Evolutionary conservation across 2,329 filamentous ascomycete species (phyloP).

Genomic region (Xylaria sp.): DNA sequence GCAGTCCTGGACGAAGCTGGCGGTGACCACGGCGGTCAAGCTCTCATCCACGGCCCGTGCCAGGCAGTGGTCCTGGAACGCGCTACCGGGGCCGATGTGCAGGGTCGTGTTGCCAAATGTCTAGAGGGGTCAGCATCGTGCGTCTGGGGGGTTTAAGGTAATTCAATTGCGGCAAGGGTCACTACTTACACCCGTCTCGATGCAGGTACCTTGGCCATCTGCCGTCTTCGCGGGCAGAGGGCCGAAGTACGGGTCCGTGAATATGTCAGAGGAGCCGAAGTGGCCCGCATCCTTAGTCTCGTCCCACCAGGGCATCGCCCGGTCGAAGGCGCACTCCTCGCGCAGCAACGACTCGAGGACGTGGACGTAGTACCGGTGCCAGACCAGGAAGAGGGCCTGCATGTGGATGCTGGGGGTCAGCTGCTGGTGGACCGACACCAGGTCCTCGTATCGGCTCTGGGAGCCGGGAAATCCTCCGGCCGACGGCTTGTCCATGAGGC

Average conservation of each 20-base stretch:
- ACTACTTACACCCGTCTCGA: slow-evolving; percentile 37
- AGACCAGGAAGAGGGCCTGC: slow-evolving; percentile 42
- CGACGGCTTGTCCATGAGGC: slow-evolving; percentile 38
- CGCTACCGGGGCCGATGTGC: slow-evolving; percentile 37
- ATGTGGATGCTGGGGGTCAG: slow-evolving; percentile 39
- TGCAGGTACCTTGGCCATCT: slow-evolving; percentile 37
- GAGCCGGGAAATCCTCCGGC: slow-evolving; percentile 31
- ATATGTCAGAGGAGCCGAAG: slow-evolving; percentile 37
- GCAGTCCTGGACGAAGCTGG: slow-evolving; percentile 38
- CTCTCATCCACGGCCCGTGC: slow-evolving; percentile 39
- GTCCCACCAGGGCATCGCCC: slow-evolving; percentile 45
- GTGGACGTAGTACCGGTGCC: slow-evolving; percentile 44
- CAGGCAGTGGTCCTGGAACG: slow-evolving; percentile 36
- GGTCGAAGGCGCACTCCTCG: slow-evolving; percentile 42
- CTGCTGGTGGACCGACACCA: slow-evolving; percentile 42
- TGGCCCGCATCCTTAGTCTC: slow-evolving; percentile 41
- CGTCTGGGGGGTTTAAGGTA: no score
- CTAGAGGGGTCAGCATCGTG: slow-evolving; percentile 21
- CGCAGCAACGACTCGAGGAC: slow-evolving; percentile 42
- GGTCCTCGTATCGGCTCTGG: slow-evolving; percentile 41
- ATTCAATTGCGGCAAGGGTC: not conserved
- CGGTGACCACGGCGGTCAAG: slow-evolving; percentile 35
- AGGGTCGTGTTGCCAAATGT: slow-evolving; percentile 34
- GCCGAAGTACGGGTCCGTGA: slow-evolving; percentile 37
- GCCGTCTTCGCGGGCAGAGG: slow-evolving; percentile 31